Conservation (phyloP, 148 eudicot genomes). For the Fallopia convolvulus region DNA sequence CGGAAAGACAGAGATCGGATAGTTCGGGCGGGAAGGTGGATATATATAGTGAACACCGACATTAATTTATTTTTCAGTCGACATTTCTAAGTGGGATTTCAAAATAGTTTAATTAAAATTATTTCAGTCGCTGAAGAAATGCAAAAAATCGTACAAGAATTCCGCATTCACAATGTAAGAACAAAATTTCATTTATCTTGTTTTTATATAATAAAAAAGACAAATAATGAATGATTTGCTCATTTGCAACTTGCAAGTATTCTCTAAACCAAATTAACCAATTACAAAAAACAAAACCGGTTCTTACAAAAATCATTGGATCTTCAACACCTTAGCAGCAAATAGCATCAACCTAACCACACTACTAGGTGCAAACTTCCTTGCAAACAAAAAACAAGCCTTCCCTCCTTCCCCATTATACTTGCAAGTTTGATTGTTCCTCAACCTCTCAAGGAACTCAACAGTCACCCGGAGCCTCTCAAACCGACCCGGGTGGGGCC, state of each 20-base stretch:
- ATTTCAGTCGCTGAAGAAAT: too few relatives aligned
- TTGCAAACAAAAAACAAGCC: conserved; percentile 41
- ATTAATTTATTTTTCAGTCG: background rate
- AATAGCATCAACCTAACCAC: conserved; percentile 30
- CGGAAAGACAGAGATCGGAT: background rate
- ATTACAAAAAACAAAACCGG: background rate
- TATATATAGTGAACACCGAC: background rate
- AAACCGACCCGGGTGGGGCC: conserved; percentile 46
- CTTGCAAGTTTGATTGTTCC: conserved; percentile 23
- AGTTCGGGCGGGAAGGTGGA: background rate
- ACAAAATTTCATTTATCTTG: background rate
- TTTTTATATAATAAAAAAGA: too few relatives aligned
- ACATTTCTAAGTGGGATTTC: background rate
- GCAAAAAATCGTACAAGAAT: too few relatives aligned
- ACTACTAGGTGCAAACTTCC: conserved; percentile 37
- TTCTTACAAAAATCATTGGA: conserved; percentile 15
- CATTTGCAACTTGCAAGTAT: background rate
- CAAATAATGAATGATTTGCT: background rate
- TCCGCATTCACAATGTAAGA: too few relatives aligned
- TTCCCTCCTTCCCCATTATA: conserved; percentile 30
- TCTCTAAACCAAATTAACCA: background rate
- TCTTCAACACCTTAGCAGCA: conserved; percentile 29
- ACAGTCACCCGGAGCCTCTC: conserved; percentile 19
- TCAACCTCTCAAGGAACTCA: conserved; percentile 24
- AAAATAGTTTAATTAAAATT: too few relatives aligned